Conservation (phyloP, 495 filamentous ascomycete genomes). For the Trichoderma parareesei region DNA sequence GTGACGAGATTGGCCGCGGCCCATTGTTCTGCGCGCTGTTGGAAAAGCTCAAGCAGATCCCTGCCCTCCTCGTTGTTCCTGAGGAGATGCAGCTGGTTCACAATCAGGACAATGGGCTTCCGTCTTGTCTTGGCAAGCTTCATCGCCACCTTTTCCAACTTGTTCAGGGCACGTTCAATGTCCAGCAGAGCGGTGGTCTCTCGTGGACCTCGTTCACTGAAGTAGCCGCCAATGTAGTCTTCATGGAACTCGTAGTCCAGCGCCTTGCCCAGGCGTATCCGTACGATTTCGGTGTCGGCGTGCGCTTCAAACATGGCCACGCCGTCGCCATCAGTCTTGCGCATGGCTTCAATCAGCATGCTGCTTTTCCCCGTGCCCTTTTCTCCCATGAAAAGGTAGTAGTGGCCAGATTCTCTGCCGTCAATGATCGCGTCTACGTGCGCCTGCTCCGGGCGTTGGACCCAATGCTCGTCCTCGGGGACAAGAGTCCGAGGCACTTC, state of each 20-base stretch:
- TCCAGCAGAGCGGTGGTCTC: slow-evolving; percentile 87
- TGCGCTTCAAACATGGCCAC: slow-evolving; percentile 94
- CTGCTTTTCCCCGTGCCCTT: slow-evolving; percentile 94
- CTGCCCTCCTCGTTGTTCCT: slow-evolving; percentile 85
- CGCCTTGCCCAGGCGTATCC: slow-evolving; percentile 82
- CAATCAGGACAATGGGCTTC: slow-evolving; percentile 72
- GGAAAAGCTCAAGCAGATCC: slow-evolving; percentile 86
- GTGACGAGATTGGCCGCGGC: slow-evolving; percentile 83
- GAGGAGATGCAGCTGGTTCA: slow-evolving; percentile 86
- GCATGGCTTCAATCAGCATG: slow-evolving; percentile 93
- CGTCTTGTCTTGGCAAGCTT: slow-evolving; percentile 47
- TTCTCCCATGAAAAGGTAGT: slow-evolving; percentile 89
- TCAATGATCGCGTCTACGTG: slow-evolving; percentile 70
- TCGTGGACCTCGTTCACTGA: slow-evolving; percentile 85
- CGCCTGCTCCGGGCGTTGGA: slow-evolving; percentile 68
- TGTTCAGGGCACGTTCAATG: slow-evolving; percentile 94
- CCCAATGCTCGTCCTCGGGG: slow-evolving; percentile 65
- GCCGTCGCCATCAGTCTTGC: slow-evolving; percentile 75
- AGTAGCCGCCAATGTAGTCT: slow-evolving; percentile 91
- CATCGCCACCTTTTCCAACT: slow-evolving; percentile 90
- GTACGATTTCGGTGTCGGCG: slow-evolving; percentile 89
- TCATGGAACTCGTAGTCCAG: slow-evolving; percentile 85
- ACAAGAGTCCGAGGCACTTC: slow-evolving; percentile 40
- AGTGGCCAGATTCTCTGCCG: slow-evolving; percentile 64
- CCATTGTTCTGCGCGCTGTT: slow-evolving; percentile 94